Conservation (phyloP, 2,329 filamentous ascomycete species). For the Stemphylium lycopersici region DNA sequence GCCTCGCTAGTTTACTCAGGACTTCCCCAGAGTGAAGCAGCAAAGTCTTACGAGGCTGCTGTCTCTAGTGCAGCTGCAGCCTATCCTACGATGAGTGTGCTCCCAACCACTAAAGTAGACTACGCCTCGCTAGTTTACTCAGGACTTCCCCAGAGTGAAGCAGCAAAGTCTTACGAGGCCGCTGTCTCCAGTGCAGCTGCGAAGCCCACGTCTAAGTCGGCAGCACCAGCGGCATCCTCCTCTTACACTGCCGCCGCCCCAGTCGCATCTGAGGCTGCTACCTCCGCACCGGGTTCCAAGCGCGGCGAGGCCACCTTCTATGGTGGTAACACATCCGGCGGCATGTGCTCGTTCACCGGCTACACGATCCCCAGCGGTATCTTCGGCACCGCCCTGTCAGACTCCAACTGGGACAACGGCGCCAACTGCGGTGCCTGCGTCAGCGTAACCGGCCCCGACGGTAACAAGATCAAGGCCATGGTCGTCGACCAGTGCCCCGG, state of each 20-base stretch:
- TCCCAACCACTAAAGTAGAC: not conserved
- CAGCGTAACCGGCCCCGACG: conserved; percentile 62
- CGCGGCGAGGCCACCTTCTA: conserved; percentile 47
- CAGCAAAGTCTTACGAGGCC: not conserved
- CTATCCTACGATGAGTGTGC: not conserved
- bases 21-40: no score
- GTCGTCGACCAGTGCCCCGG: conserved; percentile 65
- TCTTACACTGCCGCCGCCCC: conserved; percentile 4
- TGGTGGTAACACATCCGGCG: conserved; percentile 57
- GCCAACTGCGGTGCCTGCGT: conserved; percentile 68
- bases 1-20: no score
- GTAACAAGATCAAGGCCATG: conserved; percentile 68
- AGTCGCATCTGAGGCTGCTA: not conserved
- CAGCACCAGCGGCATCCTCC: conserved; percentile 9
- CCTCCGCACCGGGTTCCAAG: conserved; percentile 18
- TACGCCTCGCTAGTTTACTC: no score
- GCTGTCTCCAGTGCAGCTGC: not conserved
- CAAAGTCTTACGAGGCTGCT: not conserved
- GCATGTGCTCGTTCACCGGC: conserved; percentile 67
- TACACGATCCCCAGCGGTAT: conserved; percentile 66
- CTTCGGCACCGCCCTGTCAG: conserved; percentile 67
- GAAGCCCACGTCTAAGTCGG: conserved; percentile 1
- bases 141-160: no score
- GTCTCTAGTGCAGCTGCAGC: not conserved
- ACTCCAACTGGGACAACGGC: conserved; percentile 62